A percentile compares a stretch with the other conserved stretches of the same genome.
phyloP scores from a whole-genome alignment of 257 asterid species.

The Penstemon eatonii region DNA sequence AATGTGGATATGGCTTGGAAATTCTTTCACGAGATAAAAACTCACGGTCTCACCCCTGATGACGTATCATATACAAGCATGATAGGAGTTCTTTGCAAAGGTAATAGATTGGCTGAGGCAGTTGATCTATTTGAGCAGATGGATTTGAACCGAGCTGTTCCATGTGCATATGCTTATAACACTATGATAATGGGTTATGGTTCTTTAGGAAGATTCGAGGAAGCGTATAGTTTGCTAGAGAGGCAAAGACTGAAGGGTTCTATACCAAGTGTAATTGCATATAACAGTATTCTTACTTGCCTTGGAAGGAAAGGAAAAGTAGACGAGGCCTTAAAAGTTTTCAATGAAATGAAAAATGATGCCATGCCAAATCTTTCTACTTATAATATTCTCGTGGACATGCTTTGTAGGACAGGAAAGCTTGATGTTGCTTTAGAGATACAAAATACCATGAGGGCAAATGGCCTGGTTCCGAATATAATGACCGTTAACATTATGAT shows the following conservation, averaged over 20 bases:
- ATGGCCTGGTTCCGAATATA: constrained; percentile 70
- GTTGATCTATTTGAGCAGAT: constrained; percentile 81
- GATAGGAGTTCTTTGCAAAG: constrained; percentile 87
- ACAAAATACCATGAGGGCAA: constrained; percentile 63
- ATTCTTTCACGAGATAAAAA: constrained; percentile 83
- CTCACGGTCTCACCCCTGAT: constrained; percentile 71
- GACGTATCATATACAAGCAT: constrained; percentile 90
- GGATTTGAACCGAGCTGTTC: constrained; percentile 69
- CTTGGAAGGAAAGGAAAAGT: constrained; percentile 71
- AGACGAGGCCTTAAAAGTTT: constrained; percentile 69
- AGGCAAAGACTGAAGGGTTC: constrained; percentile 88
- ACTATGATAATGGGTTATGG: constrained; percentile 99
- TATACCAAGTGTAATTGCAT: constrained; percentile 86
- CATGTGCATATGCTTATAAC: constrained; percentile 95
- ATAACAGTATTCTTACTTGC: constrained; percentile 82
- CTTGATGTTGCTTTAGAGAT: constrained; percentile 61
- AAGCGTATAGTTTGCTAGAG: constrained; percentile 80
- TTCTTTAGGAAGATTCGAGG: constrained; percentile 72
- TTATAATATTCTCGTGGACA: constrained; percentile 75
- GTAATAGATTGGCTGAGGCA: constrained; percentile 68
- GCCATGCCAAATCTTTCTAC: constrained; percentile 87
- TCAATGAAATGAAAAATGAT: constrained; percentile 79
- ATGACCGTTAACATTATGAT: constrained; percentile 84
- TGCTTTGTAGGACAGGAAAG: constrained; percentile 78
- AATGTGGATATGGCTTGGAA: constrained; percentile 96